Evolutionary conservation across 108 stramenopile species (phyloP).

Genomic region (Aurantiochytrium sp.): DNA sequence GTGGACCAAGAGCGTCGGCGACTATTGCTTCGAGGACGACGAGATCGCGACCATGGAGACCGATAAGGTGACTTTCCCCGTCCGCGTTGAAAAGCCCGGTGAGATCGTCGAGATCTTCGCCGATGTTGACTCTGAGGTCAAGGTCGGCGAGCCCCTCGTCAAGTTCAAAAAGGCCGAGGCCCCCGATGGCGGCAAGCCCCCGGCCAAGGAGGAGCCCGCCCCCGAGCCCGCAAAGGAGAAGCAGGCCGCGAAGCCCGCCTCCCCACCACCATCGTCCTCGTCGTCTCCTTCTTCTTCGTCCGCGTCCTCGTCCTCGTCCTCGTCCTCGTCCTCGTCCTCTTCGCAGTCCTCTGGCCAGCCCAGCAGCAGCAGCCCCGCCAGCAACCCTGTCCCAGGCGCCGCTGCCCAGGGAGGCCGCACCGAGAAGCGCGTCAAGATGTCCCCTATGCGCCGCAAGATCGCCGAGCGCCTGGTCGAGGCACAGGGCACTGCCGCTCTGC

Average conservation of each 20-base stretch:
- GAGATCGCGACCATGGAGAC: constrained; percentile 75
- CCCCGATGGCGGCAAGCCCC: constrained; percentile 51
- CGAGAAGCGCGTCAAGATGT: constrained; percentile 97
- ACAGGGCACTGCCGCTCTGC: constrained; percentile 97
- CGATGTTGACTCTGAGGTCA: constrained; percentile 88
- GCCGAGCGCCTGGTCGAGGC: constrained; percentile 93
- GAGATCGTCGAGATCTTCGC: constrained; percentile 78
- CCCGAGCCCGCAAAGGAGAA: neutral
- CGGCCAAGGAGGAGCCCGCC: constrained; percentile 3
- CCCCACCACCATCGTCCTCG: too few species aligned
- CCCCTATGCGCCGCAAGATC: constrained; percentile 94
- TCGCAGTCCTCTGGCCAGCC: constrained; percentile 28
- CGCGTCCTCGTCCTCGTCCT: constrained; percentile 39
- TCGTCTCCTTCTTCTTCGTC: constrained; percentile 37
- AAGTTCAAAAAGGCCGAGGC: constrained; percentile 77
- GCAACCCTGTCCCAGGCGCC: neutral
- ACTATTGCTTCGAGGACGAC: constrained; percentile 52
- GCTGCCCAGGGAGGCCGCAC: constrained; percentile 46
- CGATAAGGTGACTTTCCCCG: constrained; percentile 90
- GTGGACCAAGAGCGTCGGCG: constrained; percentile 57
- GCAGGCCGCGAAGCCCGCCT: too few species aligned
- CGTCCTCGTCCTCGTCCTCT: constrained; percentile 54
- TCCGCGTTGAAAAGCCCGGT: constrained; percentile 77
- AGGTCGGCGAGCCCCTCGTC: constrained; percentile 83
- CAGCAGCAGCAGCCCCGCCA: neutral